These are phyloP conservation scores for Hamamelis virginiana DNA, from an alignment of 164 flowering plant species.

Conservation along the genomic window DNA sequence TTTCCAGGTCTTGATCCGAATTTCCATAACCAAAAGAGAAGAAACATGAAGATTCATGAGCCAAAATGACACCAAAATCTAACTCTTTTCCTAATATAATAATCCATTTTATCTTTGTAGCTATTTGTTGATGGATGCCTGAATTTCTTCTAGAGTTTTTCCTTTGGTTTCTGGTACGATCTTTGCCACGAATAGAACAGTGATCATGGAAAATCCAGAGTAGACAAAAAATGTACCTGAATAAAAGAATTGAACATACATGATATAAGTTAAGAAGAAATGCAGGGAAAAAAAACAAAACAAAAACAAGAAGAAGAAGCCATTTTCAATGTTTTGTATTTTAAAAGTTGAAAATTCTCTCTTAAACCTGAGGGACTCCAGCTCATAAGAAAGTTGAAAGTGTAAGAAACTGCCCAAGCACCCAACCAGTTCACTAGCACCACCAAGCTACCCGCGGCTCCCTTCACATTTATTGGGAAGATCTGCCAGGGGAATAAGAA, in stretches of 20 bases:
- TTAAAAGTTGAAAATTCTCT: not conserved
- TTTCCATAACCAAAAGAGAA: too few relatives aligned
- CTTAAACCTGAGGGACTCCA: slow-evolving; percentile 67
- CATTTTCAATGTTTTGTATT: too few relatives aligned
- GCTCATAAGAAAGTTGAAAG: slow-evolving; percentile 57
- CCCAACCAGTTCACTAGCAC: slow-evolving; percentile 58
- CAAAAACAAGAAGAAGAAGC: too few relatives aligned
- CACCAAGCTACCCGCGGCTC: slow-evolving; percentile 62
- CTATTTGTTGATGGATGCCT: slow-evolving; percentile 36
- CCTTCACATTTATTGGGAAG: slow-evolving; percentile 58
- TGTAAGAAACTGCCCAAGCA: slow-evolving; percentile 54
- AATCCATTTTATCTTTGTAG: not conserved
- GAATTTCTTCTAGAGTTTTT: slow-evolving; percentile 66
- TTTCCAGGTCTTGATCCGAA: too few relatives aligned
- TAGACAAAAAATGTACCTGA: slow-evolving; percentile 57
- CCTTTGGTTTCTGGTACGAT: slow-evolving; percentile 71
- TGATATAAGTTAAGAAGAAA: not conserved
- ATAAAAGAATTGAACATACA: slow-evolving; percentile 1
- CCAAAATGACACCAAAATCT: too few relatives aligned
- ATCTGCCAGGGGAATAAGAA: slow-evolving; percentile 33
- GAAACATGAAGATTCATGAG: too few relatives aligned
- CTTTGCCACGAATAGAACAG: slow-evolving; percentile 52
- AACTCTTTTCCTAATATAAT: too few relatives aligned
- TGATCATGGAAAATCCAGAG: slow-evolving; percentile 35
- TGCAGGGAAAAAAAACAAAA: too few relatives aligned